A percentile compares a stretch with the other conserved stretches of the same genome.
phyloP scores from a whole-genome alignment of 305 asterid species.

The Solanum hybrid region DNA sequence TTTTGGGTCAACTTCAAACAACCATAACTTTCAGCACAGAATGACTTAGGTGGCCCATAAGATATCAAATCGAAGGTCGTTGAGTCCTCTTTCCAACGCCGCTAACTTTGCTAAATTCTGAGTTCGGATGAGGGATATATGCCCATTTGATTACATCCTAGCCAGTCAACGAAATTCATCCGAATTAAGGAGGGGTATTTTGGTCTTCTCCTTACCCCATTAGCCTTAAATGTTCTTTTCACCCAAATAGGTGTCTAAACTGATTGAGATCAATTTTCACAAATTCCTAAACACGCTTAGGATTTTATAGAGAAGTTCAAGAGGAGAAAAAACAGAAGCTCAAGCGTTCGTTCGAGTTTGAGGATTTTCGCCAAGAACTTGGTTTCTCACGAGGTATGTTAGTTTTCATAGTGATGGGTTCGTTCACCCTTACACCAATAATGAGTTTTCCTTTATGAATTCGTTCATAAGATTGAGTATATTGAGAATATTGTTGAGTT shows the following conservation, averaged over 20 bases:
- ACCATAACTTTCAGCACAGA: background rate
- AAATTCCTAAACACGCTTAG: background rate
- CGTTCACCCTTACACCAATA: background rate
- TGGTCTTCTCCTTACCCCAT: background rate
- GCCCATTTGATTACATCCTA: background rate
- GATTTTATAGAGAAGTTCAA: background rate
- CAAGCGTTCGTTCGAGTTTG: background rate
- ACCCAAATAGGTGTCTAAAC: background rate
- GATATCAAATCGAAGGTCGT: background rate
- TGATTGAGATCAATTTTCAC: too few species aligned
- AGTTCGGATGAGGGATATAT: background rate
- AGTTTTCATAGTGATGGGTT: background rate
- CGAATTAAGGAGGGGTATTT: background rate
- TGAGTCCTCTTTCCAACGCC: background rate
- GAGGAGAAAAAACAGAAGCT: background rate
- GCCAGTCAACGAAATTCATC: background rate
- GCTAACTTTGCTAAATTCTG: background rate
- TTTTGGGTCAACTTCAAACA: background rate
- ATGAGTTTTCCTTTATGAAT: background rate
- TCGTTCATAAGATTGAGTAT: background rate
- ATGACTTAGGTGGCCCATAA: background rate
- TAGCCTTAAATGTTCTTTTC: background rate
- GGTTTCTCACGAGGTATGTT: background rate
- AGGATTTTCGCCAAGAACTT: background rate
- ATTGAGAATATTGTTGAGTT: background rate